A percentile compares a stretch with the other conserved stretches of the same genome.
phyloP scores from a whole-genome alignment of 1,139 yeast genomes.

The Sugiyamaella grinbergsii region DNA sequence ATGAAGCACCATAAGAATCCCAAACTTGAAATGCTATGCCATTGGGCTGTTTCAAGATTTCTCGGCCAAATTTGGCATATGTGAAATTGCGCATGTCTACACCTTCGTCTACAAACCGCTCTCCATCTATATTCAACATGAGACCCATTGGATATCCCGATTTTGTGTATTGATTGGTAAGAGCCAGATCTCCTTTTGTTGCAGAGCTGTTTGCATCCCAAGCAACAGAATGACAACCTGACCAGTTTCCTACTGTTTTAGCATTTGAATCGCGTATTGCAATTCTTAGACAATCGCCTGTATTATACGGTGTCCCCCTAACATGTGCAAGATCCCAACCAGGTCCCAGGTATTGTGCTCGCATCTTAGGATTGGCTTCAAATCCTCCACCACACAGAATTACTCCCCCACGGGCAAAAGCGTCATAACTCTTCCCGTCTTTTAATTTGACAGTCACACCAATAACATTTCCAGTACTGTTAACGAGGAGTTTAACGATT shows the following conservation, averaged over 20 bases:
- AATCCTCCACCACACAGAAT: not conserved
- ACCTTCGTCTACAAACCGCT: not conserved
- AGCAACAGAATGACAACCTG: slow-evolving; percentile 1
- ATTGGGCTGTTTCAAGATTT: not conserved
- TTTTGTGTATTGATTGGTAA: slow-evolving; percentile 1
- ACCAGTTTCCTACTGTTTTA: not conserved
- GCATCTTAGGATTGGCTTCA: not conserved
- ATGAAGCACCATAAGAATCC: slow-evolving; percentile 1
- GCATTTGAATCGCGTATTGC: not conserved
- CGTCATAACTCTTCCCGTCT: not conserved
- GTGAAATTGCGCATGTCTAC: not conserved
- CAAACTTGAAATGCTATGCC: not conserved
- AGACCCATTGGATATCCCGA: not conserved
- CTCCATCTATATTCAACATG: not conserved
- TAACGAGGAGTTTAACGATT: not conserved
- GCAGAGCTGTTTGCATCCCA: not conserved
- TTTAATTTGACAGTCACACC: not conserved
- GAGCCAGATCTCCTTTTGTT: not conserved
- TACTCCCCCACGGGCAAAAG: not conserved
- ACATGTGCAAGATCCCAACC: not conserved
- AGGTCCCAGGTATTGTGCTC: slow-evolving; percentile 1
- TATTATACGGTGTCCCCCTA: not conserved
- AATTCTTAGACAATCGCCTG: not conserved
- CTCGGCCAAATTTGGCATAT: slow-evolving; percentile 1
- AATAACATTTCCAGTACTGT: not conserved